Evolutionary conservation across 768 basidiomycete genomes (phyloP), one percentile per base, ranked within the genome.

Genomic region (Kwoniella sp.): DNA sequence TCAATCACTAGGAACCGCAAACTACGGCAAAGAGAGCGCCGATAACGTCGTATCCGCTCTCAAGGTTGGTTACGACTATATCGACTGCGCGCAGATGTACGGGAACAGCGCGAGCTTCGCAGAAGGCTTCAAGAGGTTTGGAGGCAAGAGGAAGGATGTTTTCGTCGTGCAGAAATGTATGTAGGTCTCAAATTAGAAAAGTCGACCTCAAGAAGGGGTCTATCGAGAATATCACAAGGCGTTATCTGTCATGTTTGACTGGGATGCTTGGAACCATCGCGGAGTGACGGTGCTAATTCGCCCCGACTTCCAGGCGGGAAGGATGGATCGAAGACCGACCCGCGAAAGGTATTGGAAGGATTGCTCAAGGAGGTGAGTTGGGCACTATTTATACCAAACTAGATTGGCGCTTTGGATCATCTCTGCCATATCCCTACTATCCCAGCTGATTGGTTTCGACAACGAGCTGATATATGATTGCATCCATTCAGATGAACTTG

Each of bases 361-460:
- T 87, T 87, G 6, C 77, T 89, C 53, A 74, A 81, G 71, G 85
- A 84, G 69, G 80, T 88, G 5, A 79, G 82, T 64, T 12, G n/a
- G n/a, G n/a, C n/a, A n/a, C n/a, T n/a, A n/a, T n/a, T n/a, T n/a
- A n/a, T n/a, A n/a, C n/a, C n/a, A n/a, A n/a, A n/a, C n/a, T n/a
- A n/a, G n/a, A n/a, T n/a, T n/a, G n/a, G n/a, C n/a, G n/a, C n/a
- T n/a, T n/a, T n/a, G n/a, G n/a, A n/a, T n/a, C n/a, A n/a, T n/a
- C n/a, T n/a, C n/a, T n/a, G n/a, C n/a, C n/a, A n/a, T n/a, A n/a
- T n/a, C n/a, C n/a, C n/a, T n/a, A n/a, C n/a, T n/a, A 52, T 13
- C 17, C 51, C 7, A 24, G 22, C 17, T 52, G 24, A 24, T n/a
- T n/a, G n/a, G n/a, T n/a, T n/a, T n/a, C 26, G 17, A 54, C 26